These are phyloP conservation scores for Vicia sativa DNA, from an alignment of 306 rosid species.

Conservation along the genomic window DNA sequence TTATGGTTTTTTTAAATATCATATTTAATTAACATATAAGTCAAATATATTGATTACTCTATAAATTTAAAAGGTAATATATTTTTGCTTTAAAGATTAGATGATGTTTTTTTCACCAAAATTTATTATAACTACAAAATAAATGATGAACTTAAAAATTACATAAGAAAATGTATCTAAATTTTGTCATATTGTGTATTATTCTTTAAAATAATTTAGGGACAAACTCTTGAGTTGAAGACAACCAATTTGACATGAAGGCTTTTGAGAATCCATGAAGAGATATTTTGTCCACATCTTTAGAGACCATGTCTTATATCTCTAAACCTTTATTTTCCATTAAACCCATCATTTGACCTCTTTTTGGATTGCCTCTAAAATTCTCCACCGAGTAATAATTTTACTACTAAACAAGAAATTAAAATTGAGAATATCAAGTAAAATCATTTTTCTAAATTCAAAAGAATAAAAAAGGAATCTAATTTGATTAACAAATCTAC, in stretches of 20 bases:
- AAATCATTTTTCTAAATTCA: conserved; percentile 21
- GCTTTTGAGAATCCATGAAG: conserved; percentile 63
- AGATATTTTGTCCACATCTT: conserved; percentile 90
- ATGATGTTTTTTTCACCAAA: too few species aligned
- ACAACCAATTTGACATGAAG: conserved; percentile 78
- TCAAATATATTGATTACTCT: too few species aligned
- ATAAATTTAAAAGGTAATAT: too few species aligned
- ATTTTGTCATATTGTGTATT: neutral
- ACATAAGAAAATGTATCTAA: neutral
- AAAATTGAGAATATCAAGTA: conserved; percentile 19
- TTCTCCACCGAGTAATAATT: conserved; percentile 42
- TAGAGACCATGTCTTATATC: conserved; percentile 74
- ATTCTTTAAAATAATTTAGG: conserved; percentile 35
- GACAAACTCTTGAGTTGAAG: conserved; percentile 54
- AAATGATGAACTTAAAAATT: neutral
- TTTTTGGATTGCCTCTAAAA: conserved; percentile 54
- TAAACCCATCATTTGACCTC: conserved; percentile 65
- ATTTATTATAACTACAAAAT: neutral
- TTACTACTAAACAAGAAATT: conserved; percentile 35
- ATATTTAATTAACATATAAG: too few species aligned
- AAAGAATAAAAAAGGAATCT: conserved; percentile 29
- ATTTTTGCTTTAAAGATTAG: too few species aligned
- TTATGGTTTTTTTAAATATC: too few species aligned
- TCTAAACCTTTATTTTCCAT: conserved; percentile 48
- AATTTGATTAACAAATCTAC: conserved; percentile 42